Percentiles rank a stretch among this genome's conserved stretches.
Conservation (phyloP, 345 rosid species). For the Viola odorata region DNA sequence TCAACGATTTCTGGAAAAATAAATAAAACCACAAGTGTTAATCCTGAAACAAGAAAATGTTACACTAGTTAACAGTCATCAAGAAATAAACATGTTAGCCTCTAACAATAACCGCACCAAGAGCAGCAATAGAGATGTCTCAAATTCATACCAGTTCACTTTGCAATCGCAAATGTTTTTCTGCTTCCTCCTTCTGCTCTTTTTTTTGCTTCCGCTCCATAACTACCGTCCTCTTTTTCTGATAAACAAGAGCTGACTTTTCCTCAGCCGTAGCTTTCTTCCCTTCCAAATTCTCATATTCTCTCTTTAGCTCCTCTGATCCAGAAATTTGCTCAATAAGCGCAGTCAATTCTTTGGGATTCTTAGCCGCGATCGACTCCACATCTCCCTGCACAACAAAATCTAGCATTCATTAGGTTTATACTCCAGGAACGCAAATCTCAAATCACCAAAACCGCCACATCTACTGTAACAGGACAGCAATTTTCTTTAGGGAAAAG, state of each 20-base stretch:
- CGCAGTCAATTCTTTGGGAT: slow-evolving; percentile 86
- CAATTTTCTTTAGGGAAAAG: too few relatives aligned
- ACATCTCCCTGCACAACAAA: slow-evolving; percentile 74
- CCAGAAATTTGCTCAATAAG: slow-evolving; percentile 94
- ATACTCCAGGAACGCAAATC: not conserved
- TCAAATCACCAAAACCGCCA: not conserved
- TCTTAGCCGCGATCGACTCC: slow-evolving; percentile 96
- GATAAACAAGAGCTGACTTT: slow-evolving; percentile 70
- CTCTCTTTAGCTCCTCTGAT: slow-evolving; percentile 88
- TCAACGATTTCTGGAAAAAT: slow-evolving; percentile 74
- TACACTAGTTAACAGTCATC: not conserved
- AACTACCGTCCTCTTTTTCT: slow-evolving; percentile 73
- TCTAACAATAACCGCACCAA: not conserved
- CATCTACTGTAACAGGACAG: not conserved
- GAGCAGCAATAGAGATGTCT: slow-evolving; percentile 1
- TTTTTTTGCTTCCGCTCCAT: slow-evolving; percentile 94
- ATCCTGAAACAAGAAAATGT: not conserved
- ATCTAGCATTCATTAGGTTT: not conserved
- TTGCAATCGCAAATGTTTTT: slow-evolving; percentile 81
- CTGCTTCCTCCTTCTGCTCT: slow-evolving; percentile 99
- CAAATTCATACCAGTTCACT: slow-evolving; percentile 63
- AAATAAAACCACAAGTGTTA: not conserved
- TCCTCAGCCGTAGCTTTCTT: slow-evolving; percentile 82
- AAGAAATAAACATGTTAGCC: slow-evolving; percentile 3
- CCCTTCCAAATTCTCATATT: slow-evolving; percentile 73